A percentile compares a stretch with the other conserved stretches of the same genome.
Evolutionary conservation across 2,329 filamentous ascomycete genomes (phyloP).

Genomic region (Corynespora cassiicola): DNA sequence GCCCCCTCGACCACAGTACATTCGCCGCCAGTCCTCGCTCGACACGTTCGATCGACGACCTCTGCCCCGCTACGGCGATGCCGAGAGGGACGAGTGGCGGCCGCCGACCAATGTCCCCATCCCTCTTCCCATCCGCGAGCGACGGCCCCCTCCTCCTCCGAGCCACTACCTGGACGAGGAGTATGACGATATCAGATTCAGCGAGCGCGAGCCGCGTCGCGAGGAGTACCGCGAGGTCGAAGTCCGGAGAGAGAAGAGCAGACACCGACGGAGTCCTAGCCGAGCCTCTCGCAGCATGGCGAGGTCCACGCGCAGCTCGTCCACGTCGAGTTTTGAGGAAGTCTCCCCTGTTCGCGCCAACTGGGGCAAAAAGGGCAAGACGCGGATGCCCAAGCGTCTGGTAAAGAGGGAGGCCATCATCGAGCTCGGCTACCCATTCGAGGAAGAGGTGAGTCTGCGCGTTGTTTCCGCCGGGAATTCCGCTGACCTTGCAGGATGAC

Average conservation of each 20-base stretch:
- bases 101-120: constrained; percentile 73
- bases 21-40: constrained; percentile 85
- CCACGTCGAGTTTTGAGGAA: constrained; percentile 50
- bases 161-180: constrained; percentile 72
- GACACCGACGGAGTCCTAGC: constrained; percentile 22
- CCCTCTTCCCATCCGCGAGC: constrained; percentile 64
- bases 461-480: background rate
- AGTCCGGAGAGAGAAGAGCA: constrained; percentile 54
- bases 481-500: constrained; percentile 66
- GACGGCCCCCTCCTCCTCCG: constrained; percentile 53
- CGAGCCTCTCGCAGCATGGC: constrained; percentile 38
- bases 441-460: constrained; percentile 73
- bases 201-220: constrained; percentile 26
- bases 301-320: constrained; percentile 42
- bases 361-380: constrained; percentile 75
- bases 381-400: constrained; percentile 80
- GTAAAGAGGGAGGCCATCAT: constrained; percentile 82
- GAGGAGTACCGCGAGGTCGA: constrained; percentile 59
- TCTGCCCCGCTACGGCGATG: constrained; percentile 61
- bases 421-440: constrained; percentile 84
- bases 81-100: constrained; percentile 65
- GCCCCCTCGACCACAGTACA: constrained; percentile 68
- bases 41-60: constrained; percentile 88
- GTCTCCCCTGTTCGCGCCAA: constrained; percentile 39
- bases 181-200: constrained; percentile 60